Evolutionary conservation across 495 filamentous ascomycete species (phyloP).

Genomic region (Aspergillus hancockii): DNA sequence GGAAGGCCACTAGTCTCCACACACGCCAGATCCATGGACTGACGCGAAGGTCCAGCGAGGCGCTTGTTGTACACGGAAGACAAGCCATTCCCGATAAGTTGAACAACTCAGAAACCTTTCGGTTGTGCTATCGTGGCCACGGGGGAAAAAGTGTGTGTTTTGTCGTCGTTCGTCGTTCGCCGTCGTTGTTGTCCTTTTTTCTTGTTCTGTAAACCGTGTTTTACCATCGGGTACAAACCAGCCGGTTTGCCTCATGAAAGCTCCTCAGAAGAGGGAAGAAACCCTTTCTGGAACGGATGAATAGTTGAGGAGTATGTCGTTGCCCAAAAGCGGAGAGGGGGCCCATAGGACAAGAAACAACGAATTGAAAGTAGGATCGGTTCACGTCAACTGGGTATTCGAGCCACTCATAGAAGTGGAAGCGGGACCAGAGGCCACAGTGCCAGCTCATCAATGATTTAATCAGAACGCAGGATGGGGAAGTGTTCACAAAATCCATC

Average conservation of each 20-base stretch:
- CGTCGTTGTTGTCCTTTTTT: too few species aligned
- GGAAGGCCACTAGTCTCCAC: conserved; percentile 26
- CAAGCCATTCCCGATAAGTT: conserved; percentile 13
- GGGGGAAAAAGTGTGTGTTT: neutral
- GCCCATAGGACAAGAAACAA: conserved; percentile 17
- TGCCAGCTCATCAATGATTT: conserved; percentile 40
- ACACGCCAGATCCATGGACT: conserved; percentile 22
- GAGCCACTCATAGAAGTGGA: conserved; percentile 19
- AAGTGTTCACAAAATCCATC: conserved; percentile 7
- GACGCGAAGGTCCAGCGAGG: conserved; percentile 18
- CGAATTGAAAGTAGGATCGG: conserved; percentile 25
- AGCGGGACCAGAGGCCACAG: conserved; percentile 23
- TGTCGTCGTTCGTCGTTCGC: too few species aligned
- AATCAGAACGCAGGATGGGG: conserved; percentile 16
- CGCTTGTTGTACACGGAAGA: conserved; percentile 19
- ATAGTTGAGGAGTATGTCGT: conserved; percentile 19
- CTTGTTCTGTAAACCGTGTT: conserved; percentile 9
- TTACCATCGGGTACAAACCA: conserved; percentile 27
- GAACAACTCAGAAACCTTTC: conserved; percentile 41
- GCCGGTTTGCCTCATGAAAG: conserved; percentile 25
- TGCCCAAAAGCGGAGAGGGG: conserved; percentile 36
- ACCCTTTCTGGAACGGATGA: conserved; percentile 22
- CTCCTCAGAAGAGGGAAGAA: conserved; percentile 14
- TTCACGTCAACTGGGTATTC: conserved; percentile 15
- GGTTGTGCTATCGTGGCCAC: conserved; percentile 5